A percentile compares a stretch with the other conserved stretches of the same genome.
phyloP scores from a whole-genome alignment of 208 protist genomes.

The Wallacemonas collosoma region DNA sequence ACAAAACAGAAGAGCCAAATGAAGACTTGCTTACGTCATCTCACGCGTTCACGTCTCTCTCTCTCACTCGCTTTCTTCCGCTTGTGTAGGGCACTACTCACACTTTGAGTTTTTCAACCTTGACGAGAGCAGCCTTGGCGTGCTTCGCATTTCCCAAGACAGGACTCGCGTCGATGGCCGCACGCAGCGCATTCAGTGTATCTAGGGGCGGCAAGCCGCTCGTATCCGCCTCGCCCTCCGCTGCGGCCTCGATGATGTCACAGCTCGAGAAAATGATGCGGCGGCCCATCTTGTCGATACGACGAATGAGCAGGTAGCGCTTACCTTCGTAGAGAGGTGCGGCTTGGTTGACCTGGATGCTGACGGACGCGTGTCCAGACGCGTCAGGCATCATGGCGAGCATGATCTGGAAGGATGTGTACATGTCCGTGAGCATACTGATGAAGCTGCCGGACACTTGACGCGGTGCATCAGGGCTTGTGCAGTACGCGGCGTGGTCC shows the following conservation, averaged over 20 bases:
- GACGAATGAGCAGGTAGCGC: conserved; percentile 29
- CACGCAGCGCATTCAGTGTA: conserved; percentile 25
- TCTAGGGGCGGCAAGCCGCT: conserved; percentile 17
- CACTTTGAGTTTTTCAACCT: conserved; percentile 1
- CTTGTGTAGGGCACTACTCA: neutral
- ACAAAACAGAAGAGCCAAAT: too few relatives aligned
- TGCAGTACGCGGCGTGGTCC: neutral
- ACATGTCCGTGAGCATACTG: conserved; percentile 29
- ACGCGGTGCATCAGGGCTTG: neutral
- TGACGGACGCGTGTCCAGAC: conserved; percentile 44
- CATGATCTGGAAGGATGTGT: conserved; percentile 33
- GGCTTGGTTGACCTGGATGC: conserved; percentile 44
- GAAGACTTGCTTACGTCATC: too few relatives aligned
- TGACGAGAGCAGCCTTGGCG: conserved; percentile 43
- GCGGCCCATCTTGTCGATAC: conserved; percentile 53
- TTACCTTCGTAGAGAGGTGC: conserved; percentile 24
- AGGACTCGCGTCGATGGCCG: conserved; percentile 19
- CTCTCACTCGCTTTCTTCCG: conserved; percentile 1
- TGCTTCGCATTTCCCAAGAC: conserved; percentile 53
- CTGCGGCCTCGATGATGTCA: conserved; percentile 37
- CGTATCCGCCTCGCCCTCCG: neutral
- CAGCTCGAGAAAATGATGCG: conserved; percentile 49
- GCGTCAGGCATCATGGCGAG: conserved; percentile 27
- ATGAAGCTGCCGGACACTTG: conserved; percentile 8
- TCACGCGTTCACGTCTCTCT: neutral